phyloP scores from a whole-genome alignment of 768 basidiomycete species.

The Cystofilobasidium ferigula region DNA sequence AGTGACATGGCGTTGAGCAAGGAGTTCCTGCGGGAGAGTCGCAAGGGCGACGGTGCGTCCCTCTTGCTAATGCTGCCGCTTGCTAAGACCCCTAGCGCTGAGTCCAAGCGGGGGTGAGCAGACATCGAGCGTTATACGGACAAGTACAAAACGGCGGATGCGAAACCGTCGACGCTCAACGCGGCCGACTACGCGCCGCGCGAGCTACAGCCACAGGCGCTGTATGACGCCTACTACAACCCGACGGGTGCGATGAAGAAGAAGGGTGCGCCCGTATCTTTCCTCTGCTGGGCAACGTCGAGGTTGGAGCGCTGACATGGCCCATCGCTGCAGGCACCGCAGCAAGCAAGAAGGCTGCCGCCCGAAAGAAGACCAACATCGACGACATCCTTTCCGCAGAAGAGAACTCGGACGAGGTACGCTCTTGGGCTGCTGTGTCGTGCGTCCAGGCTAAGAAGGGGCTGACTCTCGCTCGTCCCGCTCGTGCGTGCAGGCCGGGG shows the following conservation, averaged over 20 bases:
- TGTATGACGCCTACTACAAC: slow-evolving; percentile 16
- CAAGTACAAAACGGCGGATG: slow-evolving; percentile 13
- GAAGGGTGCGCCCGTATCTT: not conserved
- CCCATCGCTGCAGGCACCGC: too few relatives aligned
- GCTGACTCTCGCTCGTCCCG: too few relatives aligned
- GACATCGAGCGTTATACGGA: slow-evolving; percentile 24
- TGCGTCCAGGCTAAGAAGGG: not conserved
- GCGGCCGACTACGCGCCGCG: slow-evolving; percentile 8
- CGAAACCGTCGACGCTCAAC: slow-evolving; percentile 12
- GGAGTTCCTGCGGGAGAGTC: slow-evolving; percentile 7
- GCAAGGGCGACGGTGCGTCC: slow-evolving; percentile 19
- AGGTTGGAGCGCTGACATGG: not conserved
- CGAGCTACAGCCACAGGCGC: slow-evolving; percentile 13
- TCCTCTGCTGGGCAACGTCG: not conserved
- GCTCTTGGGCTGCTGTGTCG: too few relatives aligned
- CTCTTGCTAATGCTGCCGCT: not conserved
- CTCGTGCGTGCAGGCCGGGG: slow-evolving; percentile 7
- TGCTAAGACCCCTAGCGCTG: too few relatives aligned
- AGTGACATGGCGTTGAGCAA: slow-evolving; percentile 16
- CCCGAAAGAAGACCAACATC: slow-evolving; percentile 15
- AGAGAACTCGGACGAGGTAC: slow-evolving; percentile 16
- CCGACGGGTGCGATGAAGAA: not conserved
- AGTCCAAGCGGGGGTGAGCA: not conserved
- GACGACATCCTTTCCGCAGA: slow-evolving; percentile 8
- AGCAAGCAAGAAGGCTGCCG: slow-evolving; percentile 6